Evolutionary conservation across 257 asterid species (phyloP).

Genomic region (Euphrasia confusa): DNA sequence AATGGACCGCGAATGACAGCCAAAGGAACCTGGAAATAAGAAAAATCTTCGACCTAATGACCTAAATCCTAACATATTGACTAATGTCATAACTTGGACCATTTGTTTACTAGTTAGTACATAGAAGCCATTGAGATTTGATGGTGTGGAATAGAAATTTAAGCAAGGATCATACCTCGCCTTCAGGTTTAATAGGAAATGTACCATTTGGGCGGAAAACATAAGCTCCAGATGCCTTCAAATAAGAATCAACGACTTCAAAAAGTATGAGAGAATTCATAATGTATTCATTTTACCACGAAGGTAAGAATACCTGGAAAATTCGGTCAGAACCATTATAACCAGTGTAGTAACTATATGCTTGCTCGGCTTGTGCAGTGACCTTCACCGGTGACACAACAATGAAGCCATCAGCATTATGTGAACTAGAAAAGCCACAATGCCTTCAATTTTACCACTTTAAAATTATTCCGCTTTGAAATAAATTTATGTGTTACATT

Average conservation of each 20-base stretch:
- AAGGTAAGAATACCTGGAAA: conserved; percentile 52
- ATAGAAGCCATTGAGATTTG: conserved; percentile 10
- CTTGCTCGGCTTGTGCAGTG: conserved; percentile 40
- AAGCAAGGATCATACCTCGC: conserved; percentile 38
- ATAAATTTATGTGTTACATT: conserved; percentile 7
- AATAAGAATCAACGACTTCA: conserved; percentile 25
- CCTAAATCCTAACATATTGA: conserved; percentile 11
- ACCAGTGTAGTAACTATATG: conserved; percentile 65
- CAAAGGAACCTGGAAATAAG: conserved; percentile 44
- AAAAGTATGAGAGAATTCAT: conserved; percentile 11
- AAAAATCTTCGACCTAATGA: conserved; percentile 21
- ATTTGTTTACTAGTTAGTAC: neutral
- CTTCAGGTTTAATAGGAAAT: conserved; percentile 46
- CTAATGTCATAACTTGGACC: conserved; percentile 17
- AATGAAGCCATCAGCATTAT: conserved; percentile 26
- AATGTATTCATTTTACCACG: conserved; percentile 10
- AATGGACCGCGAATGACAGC: conserved; percentile 59
- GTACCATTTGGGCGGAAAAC: conserved; percentile 81
- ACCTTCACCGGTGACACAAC: conserved; percentile 40
- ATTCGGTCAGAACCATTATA: conserved; percentile 69
- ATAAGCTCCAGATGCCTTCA: conserved; percentile 84
- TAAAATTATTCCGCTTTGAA: neutral
- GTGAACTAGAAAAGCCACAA: conserved; percentile 18
- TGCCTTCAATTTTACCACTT: conserved; percentile 18
- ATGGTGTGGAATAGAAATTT: conserved; percentile 9